A percentile compares a stretch with the other conserved stretches of the same genome.
Evolutionary conservation across 495 filamentous ascomycete genomes (phyloP).

Genomic region (Paragyromitra xinjiangensis): DNA sequence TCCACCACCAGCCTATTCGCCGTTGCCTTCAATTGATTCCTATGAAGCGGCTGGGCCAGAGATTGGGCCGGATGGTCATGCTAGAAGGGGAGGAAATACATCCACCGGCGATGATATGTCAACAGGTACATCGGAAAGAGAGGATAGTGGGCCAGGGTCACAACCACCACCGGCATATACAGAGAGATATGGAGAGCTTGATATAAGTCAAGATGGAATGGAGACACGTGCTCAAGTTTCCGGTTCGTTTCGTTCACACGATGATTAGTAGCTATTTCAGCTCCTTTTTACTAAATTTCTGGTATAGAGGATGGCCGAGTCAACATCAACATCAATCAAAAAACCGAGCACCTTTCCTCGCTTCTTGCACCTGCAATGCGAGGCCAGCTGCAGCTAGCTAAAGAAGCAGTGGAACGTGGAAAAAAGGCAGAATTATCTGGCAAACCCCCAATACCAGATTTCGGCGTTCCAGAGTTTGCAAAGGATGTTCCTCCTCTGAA

Average conservation of each 20-base stretch:
- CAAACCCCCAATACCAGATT: conserved; percentile 65
- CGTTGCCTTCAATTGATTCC: conserved; percentile 43
- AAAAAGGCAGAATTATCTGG: conserved; percentile 46
- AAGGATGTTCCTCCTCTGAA: conserved; percentile 64
- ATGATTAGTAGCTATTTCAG: conserved; percentile 67
- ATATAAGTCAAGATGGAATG: conserved; percentile 65
- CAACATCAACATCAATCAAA: conserved; percentile 74
- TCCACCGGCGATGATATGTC: background rate
- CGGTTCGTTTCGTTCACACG: conserved; percentile 50
- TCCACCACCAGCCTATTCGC: conserved; percentile 36
- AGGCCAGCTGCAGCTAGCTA: conserved; percentile 64
- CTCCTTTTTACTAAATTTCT: conserved; percentile 75
- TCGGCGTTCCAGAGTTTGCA: conserved; percentile 60
- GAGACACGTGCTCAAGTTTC: conserved; percentile 65
- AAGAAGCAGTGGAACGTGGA: conserved; percentile 60
- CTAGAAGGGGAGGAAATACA: background rate
- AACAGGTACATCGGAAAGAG: background rate
- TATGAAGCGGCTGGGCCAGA: conserved; percentile 31
- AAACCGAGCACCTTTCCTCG: conserved; percentile 69
- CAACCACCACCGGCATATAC: conserved; percentile 64
- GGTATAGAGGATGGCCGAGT: conserved; percentile 75
- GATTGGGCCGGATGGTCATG: conserved; percentile 26
- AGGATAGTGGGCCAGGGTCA: conserved; percentile 46
- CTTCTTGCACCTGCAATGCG: conserved; percentile 72
- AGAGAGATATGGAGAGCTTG: conserved; percentile 62